phyloP scores from a whole-genome alignment of 208 protist genomes.

The Porcisia hertigi region DNA sequence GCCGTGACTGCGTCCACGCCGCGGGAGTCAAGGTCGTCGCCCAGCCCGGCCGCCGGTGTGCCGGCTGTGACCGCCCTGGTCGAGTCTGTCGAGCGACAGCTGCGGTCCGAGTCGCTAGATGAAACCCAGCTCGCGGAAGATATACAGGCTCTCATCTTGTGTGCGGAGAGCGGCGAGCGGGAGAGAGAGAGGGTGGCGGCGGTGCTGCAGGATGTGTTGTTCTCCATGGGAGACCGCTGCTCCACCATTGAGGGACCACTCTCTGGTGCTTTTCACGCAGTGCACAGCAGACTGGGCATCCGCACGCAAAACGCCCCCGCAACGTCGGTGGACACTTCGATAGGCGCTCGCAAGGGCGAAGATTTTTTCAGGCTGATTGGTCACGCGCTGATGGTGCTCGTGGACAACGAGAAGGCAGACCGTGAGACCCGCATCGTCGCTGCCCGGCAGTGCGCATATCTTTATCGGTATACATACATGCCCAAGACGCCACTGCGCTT shows the following conservation, averaged over 20 bases:
- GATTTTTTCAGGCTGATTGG: slow-evolving; percentile 53
- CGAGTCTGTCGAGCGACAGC: slow-evolving; percentile 20
- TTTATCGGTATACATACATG: slow-evolving; percentile 80
- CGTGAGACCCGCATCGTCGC: slow-evolving; percentile 61
- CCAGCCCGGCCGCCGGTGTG: not conserved
- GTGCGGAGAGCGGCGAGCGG: slow-evolving; percentile 38
- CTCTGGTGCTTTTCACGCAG: slow-evolving; percentile 47
- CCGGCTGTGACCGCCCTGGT: slow-evolving; percentile 16
- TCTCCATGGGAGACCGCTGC: slow-evolving; percentile 42
- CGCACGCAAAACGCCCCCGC: slow-evolving; percentile 23
- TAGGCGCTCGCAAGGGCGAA: slow-evolving; percentile 18
- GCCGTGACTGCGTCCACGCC: slow-evolving; percentile 20
- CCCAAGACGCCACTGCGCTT: slow-evolving; percentile 62
- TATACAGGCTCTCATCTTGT: slow-evolving; percentile 46
- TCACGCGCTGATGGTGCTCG: slow-evolving; percentile 52
- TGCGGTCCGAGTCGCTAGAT: slow-evolving; percentile 26
- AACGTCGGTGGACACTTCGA: slow-evolving; percentile 11
- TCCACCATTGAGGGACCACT: slow-evolving; percentile 54
- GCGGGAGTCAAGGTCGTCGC: not conserved
- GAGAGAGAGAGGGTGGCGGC: slow-evolving; percentile 42
- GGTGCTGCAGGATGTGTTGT: slow-evolving; percentile 39
- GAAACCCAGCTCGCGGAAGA: slow-evolving; percentile 34
- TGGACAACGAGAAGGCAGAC: slow-evolving; percentile 48
- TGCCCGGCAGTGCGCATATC: slow-evolving; percentile 65
- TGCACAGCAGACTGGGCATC: slow-evolving; percentile 66